These are phyloP conservation scores for Luvunga scandens DNA, from an alignment of 345 rosid species.

Conservation along the genomic window DNA sequence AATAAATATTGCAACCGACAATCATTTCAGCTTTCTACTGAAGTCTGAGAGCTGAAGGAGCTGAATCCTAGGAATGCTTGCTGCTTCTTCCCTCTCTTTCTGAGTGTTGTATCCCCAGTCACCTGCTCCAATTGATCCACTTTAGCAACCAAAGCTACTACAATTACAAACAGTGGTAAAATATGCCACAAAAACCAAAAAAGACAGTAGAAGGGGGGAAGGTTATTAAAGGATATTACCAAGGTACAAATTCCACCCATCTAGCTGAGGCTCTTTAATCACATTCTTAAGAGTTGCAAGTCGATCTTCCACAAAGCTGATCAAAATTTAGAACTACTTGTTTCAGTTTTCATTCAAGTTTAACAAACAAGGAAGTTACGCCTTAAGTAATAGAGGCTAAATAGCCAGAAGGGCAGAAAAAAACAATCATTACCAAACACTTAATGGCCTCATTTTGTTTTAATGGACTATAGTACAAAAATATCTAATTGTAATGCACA, in stretches of 20 bases:
- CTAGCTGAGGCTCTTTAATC: slow-evolving; percentile 76
- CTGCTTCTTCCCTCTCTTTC: slow-evolving; percentile 83
- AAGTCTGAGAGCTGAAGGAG: slow-evolving; percentile 75
- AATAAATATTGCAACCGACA: not conserved
- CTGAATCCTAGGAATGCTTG: slow-evolving; percentile 61
- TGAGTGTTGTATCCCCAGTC: slow-evolving; percentile 77
- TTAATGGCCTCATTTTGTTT: not conserved
- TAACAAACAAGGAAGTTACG: not conserved
- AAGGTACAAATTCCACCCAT: slow-evolving; percentile 81
- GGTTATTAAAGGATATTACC: slow-evolving; percentile 34
- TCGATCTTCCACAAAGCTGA: slow-evolving; percentile 91
- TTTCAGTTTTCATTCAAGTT: slow-evolving; percentile 10
- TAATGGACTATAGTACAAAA: not conserved
- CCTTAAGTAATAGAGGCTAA: not conserved
- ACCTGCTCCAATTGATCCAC: slow-evolving; percentile 31
- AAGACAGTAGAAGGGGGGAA: not conserved
- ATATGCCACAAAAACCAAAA: not conserved
- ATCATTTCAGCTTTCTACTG: slow-evolving; percentile 72
- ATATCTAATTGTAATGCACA: not conserved
- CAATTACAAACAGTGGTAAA: not conserved
- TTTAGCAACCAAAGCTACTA: slow-evolving; percentile 6
- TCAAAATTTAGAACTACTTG: slow-evolving; percentile 6
- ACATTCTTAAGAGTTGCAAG: slow-evolving; percentile 89
- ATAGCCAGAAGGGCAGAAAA: not conserved
- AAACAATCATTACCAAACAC: not conserved